Evolutionary conservation across 352 stramenopile species (phyloP), one percentile per base, ranked within the genome.

Genomic region (Globisporangium radiosum): DNA sequence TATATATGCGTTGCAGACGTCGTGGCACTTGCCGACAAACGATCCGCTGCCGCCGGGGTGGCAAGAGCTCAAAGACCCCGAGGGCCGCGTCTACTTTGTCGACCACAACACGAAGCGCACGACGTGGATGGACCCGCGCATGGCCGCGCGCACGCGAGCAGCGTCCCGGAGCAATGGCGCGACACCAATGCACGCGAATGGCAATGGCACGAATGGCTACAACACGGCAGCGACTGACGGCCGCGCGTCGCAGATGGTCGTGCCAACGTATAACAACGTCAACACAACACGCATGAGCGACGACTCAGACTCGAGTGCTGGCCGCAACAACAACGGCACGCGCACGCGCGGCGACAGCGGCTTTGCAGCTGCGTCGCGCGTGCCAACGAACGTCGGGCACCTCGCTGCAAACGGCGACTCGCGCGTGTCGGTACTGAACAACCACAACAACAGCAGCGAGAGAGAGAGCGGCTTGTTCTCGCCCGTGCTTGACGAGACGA

Each of bases 81-180:
- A 90, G 38, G 85, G 85, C 3, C 75, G 82, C 49, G 71, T 92
- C 13, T 94, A 92, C 68, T 94, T 90, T 69, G 82, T 92, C 5
- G 74, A 94, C 68, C 85, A 94, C 66, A 90, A 74, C 52, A 85
- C 78, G 19, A 73, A 78, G 47, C 78, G 60, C 14, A 94, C 82
- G 5, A 87, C 85, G 57, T 94, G 85, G 85, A 73, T 91, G 59
- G 85, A 94, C 57, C 85, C 85, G 54, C 81, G 85, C 15, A 73
- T 88, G 54, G 73, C 70, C 15, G 57, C 55, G 3, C 57, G 59
- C 25, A 0, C 52, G 48, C 52, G 62, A 17, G 9, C 45, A 17
- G 4, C 14, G 7, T 39, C n/a, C 44, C 5, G 4, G n/a, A 33
- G 54, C 61, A 37, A 50, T 47, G 25, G 52, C 33, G 13, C 33